Conservation (phyloP, 1,139 yeast species). For the Taphrina communis region DNA sequence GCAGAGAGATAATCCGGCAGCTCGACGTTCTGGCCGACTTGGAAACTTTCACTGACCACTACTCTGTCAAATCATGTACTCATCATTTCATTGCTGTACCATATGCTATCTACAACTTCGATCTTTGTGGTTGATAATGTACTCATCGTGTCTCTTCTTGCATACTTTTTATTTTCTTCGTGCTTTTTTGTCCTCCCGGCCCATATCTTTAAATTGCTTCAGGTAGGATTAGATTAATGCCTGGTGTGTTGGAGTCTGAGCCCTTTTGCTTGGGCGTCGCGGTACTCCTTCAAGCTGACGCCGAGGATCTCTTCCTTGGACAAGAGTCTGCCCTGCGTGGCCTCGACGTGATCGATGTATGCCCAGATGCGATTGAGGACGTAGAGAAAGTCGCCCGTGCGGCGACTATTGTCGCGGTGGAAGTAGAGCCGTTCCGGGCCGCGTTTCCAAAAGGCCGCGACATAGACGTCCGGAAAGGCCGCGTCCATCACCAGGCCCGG, state of each 20-base stretch:
- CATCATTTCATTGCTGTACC: no score
- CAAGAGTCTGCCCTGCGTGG: neutral
- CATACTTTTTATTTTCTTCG: no score
- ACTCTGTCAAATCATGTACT: no score
- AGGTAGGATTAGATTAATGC: neutral
- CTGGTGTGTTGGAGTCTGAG: slow-evolving; percentile 22
- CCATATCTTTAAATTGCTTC: no score
- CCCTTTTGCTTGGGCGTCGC: slow-evolving; percentile 17
- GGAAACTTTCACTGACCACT: no score
- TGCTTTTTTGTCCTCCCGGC: no score
- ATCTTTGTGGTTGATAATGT: no score
- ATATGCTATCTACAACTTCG: no score
- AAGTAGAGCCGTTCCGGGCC: slow-evolving; percentile 26
- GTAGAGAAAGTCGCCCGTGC: slow-evolving; percentile 16
- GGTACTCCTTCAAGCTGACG: slow-evolving; percentile 16
- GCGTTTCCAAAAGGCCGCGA: slow-evolving; percentile 33
- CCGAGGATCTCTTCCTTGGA: slow-evolving; percentile 14
- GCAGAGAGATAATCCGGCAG: no score
- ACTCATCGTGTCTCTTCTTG: no score
- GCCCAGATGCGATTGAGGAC: slow-evolving; percentile 25
- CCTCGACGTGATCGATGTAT: slow-evolving; percentile 14
- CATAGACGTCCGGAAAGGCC: slow-evolving; percentile 33
- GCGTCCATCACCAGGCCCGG: slow-evolving; percentile 30
- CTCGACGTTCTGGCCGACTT: no score
- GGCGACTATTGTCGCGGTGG: neutral